Conservation (phyloP, 441 rosid genomes). For the Dalechampia spathulata region DNA sequence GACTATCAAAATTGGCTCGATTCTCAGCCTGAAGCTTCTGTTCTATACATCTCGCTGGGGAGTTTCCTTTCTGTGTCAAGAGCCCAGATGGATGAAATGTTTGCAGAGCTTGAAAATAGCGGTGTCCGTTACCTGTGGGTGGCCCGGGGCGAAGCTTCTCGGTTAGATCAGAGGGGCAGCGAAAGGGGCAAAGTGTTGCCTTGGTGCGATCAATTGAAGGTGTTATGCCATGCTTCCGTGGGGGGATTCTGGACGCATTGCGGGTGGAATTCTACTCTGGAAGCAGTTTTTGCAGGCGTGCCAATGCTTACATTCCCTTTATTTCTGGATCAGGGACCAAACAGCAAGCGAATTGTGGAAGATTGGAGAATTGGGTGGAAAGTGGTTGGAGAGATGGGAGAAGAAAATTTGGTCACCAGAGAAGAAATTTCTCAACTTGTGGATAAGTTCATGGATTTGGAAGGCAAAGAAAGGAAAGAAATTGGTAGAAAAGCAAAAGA, state of each 20-base stretch:
- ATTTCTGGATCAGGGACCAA: conserved; percentile 27
- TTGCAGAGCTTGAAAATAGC: conserved; percentile 19
- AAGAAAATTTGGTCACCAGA: background rate
- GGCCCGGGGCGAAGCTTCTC: conserved; percentile 16
- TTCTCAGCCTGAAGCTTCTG: conserved; percentile 29
- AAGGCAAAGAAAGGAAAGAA: conserved; percentile 15
- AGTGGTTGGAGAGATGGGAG: conserved; percentile 1
- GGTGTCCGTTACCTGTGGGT: conserved; percentile 35
- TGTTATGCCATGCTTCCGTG: conserved; percentile 29
- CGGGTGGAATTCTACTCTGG: conserved; percentile 41
- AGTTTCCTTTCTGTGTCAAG: conserved; percentile 35
- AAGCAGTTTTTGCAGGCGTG: conserved; percentile 35
- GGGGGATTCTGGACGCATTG: conserved; percentile 55
- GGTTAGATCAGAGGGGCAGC: conserved; percentile 5
- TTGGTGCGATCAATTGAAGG: conserved; percentile 50
- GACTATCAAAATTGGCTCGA: conserved; percentile 28
- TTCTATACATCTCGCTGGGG: conserved; percentile 38
- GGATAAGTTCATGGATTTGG: conserved; percentile 25
- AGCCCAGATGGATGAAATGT: conserved; percentile 38
- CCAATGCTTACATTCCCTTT: conserved; percentile 35
- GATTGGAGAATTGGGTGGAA: conserved; percentile 45
- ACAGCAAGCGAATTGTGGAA: conserved; percentile 31
- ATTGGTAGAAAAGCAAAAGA: conserved; percentile 19
- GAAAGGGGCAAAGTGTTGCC: conserved; percentile 31
- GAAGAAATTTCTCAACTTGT: conserved; percentile 11